Conservation (phyloP, 495 filamentous ascomycete species). For the Neurospora sp. region DNA sequence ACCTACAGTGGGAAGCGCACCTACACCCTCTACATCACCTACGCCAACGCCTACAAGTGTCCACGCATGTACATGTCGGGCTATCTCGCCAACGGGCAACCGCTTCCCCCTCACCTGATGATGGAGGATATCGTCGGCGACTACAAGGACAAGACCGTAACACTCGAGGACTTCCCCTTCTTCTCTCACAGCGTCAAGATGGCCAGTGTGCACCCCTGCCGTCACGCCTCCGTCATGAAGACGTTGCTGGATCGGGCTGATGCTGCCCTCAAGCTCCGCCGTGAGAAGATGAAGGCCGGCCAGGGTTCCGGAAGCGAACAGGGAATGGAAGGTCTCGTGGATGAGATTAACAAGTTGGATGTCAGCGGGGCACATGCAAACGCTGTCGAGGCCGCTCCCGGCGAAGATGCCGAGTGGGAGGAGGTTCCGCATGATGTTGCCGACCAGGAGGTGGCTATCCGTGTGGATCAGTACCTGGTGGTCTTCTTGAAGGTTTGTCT, state of each 20-base stretch:
- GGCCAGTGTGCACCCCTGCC: slow-evolving; percentile 88
- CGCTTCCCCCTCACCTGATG: slow-evolving; percentile 82
- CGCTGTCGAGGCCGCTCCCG: slow-evolving; percentile 15
- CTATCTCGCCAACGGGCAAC: slow-evolving; percentile 69
- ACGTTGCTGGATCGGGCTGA: slow-evolving; percentile 90
- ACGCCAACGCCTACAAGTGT: slow-evolving; percentile 92
- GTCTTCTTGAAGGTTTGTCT: slow-evolving; percentile 72
- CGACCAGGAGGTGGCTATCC: slow-evolving; percentile 79
- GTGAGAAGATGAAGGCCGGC: slow-evolving; percentile 61
- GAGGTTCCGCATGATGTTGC: slow-evolving; percentile 55
- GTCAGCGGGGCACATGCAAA: slow-evolving; percentile 28
- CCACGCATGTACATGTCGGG: slow-evolving; percentile 93
- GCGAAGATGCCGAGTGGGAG: slow-evolving; percentile 73
- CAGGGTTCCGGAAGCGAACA: slow-evolving; percentile 35
- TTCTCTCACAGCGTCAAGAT: slow-evolving; percentile 79
- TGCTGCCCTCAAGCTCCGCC: slow-evolving; percentile 78
- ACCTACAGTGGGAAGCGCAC: slow-evolving; percentile 64
- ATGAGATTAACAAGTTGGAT: slow-evolving; percentile 48
- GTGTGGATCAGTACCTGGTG: slow-evolving; percentile 95
- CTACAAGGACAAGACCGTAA: slow-evolving; percentile 99
- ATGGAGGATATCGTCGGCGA: slow-evolving; percentile 99
- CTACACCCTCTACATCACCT: slow-evolving; percentile 97
- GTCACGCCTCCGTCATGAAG: slow-evolving; percentile 97
- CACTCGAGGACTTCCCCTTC: slow-evolving; percentile 93
- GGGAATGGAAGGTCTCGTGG: slow-evolving; percentile 47